Evolutionary conservation across 148 eudicot genomes (phyloP).

Genomic region (Suaeda aralocaspica): DNA sequence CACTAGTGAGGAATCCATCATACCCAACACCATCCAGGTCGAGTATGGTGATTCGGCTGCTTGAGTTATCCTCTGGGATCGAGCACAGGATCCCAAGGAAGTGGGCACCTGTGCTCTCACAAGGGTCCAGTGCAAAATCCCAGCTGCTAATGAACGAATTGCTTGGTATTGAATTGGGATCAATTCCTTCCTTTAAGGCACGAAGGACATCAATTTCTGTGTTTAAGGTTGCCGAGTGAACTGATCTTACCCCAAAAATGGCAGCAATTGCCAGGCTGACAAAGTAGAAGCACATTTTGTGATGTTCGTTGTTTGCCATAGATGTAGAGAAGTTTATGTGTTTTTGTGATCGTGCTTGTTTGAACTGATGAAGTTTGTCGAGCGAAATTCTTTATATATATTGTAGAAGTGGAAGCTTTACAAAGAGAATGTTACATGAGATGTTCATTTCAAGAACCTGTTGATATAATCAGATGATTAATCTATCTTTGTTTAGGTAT

Average conservation of each 20-base stretch:
- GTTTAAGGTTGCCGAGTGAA: slow-evolving; percentile 31
- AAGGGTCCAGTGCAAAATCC: slow-evolving; percentile 63
- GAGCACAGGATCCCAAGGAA: slow-evolving; percentile 65
- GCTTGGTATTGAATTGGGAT: slow-evolving; percentile 50
- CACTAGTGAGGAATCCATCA: slow-evolving; percentile 54
- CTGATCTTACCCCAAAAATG: slow-evolving; percentile 9
- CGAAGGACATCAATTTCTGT: slow-evolving; percentile 54
- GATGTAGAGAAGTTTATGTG: not conserved
- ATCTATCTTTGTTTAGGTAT: too few relatives aligned
- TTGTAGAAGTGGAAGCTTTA: not conserved
- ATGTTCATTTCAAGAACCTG: slow-evolving; percentile 29
- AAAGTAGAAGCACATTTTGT: slow-evolving; percentile 12
- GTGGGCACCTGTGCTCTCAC: slow-evolving; percentile 46
- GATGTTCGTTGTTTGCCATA: slow-evolving; percentile 7
- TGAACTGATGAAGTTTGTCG: slow-evolving; percentile 5
- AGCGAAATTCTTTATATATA: slow-evolving; percentile 7
- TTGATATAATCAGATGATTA: not conserved
- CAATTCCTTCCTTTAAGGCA: slow-evolving; percentile 43
- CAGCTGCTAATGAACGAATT: slow-evolving; percentile 45
- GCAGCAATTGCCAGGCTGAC: slow-evolving; percentile 10
- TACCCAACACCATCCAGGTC: slow-evolving; percentile 58
- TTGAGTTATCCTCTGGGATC: slow-evolving; percentile 42
- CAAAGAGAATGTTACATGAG: slow-evolving; percentile 10
- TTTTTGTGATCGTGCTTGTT: slow-evolving; percentile 3
- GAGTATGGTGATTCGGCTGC: slow-evolving; percentile 38